Conservation (phyloP, 176 grass and related monocot species). For the Zoysia pacifica region DNA sequence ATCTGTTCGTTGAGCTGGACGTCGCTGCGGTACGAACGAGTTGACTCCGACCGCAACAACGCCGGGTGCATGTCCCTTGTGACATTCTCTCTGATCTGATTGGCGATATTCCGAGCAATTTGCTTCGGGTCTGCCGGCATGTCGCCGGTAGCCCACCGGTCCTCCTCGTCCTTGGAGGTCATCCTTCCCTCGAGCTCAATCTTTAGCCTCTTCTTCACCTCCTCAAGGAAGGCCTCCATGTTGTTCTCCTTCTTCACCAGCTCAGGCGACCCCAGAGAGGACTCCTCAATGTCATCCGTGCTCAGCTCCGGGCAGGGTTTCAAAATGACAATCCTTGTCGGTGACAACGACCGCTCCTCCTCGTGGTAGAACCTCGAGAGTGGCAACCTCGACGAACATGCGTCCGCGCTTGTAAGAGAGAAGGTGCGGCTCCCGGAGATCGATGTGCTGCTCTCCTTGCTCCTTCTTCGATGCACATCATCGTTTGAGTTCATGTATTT, state of each 20-base stretch:
- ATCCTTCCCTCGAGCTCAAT: constrained; percentile 71
- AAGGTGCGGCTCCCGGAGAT: constrained; percentile 57
- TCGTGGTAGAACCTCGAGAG: constrained; percentile 44
- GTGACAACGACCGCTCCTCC: constrained; percentile 43
- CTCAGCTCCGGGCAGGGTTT: constrained; percentile 77
- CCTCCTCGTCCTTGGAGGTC: constrained; percentile 30
- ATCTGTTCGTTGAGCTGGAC: constrained; percentile 43
- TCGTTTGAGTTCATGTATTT: constrained; percentile 11
- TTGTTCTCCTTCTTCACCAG: constrained; percentile 81
- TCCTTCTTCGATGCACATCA: constrained; percentile 31
- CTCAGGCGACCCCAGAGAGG: constrained; percentile 78
- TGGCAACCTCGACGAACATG: constrained; percentile 32
- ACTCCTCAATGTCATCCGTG: constrained; percentile 65
- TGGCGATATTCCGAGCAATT: constrained; percentile 66
- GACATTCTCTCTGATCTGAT: constrained; percentile 77
- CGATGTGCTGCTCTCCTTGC: constrained; percentile 39
- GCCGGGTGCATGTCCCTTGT: constrained; percentile 57
- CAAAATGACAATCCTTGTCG: constrained; percentile 88
- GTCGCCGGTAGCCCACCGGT: constrained; percentile 31
- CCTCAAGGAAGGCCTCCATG: constrained; percentile 89
- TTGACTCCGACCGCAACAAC: constrained; percentile 60
- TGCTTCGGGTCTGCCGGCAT: constrained; percentile 58
- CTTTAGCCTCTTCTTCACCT: constrained; percentile 86
- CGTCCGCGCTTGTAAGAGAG: constrained; percentile 35
- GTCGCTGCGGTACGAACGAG: constrained; percentile 60